Evolutionary conservation across 768 basidiomycete genomes (phyloP).

Genomic region (Auriscalpium orientale): DNA sequence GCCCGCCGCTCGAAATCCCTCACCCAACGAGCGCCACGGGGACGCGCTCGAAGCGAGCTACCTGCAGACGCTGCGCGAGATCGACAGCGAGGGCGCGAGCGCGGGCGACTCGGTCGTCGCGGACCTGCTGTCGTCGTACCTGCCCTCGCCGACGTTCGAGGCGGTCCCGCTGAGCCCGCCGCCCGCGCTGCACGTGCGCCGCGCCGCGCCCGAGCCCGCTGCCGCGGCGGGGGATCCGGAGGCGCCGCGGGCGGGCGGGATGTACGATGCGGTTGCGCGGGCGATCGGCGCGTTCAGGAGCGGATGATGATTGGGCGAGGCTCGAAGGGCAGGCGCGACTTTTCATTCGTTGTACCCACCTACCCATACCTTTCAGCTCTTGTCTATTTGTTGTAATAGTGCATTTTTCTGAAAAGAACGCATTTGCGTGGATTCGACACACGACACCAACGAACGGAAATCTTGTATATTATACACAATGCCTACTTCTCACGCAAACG

Average conservation of each 20-base stretch:
- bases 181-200: conserved; percentile 9
- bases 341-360: too few species aligned
- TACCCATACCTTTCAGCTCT: too few species aligned
- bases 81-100: conserved; percentile 1
- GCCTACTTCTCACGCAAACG: too few species aligned
- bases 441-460: too few species aligned
- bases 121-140: conserved; percentile 13
- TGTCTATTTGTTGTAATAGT: too few species aligned
- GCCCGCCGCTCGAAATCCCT: too few species aligned
- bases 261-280: conserved; percentile 14
- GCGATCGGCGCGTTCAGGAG: conserved; percentile 3
- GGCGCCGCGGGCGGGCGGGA: conserved; percentile 4
- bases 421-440: too few species aligned
- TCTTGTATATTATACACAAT: too few species aligned
- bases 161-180: conserved; percentile 13
- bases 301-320: background rate
- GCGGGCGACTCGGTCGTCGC: background rate
- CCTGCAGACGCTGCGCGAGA: background rate
- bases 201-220: background rate
- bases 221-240: background rate
- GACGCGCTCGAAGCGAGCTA: background rate
- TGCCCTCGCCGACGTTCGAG: conserved; percentile 10
- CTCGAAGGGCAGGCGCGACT: too few species aligned
- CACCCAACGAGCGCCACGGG: background rate
- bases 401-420: too few species aligned